Evolutionary conservation across 2,329 filamentous ascomycete species (phyloP), one percentile per base, ranked within the genome.

Genomic region (Alternaria metachromatica): DNA sequence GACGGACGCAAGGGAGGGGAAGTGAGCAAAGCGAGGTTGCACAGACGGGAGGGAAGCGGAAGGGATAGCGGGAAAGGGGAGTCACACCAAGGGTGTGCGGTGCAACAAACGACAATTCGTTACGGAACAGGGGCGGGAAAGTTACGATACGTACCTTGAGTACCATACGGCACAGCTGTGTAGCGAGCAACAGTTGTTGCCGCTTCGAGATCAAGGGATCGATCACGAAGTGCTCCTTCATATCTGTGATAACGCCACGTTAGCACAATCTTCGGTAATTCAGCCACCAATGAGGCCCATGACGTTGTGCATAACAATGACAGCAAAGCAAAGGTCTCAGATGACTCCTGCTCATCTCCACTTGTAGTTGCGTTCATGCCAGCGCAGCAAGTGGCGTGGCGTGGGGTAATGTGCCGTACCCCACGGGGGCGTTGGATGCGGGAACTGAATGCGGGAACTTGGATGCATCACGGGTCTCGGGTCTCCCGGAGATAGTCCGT

Each of bases 191-290:
- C 65, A 99, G 87, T 84, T 99, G 96, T 84, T 97, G 94, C 83
- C 93, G 92, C 88, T 99, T 99, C 74, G 96, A 96, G 80, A 99
- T 99, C 77, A 99, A 85, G 57, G 96, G 96, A 79, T 99, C 96
- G 79, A 99, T 98, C 71, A 97, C 96, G 82, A 99, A 99, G 71
- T 96, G 92, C 73, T 97, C 90, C 84, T 92, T 94, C 96, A 99
- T 99, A 83, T 98, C 90, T 89, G 77, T 53, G 61, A 62, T 55
- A 62, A 55, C 57, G 62, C 67, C 57, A 65, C 51, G 65, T 78
- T 73, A 78, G 75, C 69, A 72, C 54, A 49, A 66, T 59, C 60
- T 67, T 53, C 43, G 60, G 58, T 62, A 62, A 20, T 15, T 48
- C 33, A 56, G 64, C 56, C 63, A 65, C 56, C 54, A 59, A 66